Evolutionary conservation across 306 rosid species (phyloP).

Genomic region (Acacia confusa): DNA sequence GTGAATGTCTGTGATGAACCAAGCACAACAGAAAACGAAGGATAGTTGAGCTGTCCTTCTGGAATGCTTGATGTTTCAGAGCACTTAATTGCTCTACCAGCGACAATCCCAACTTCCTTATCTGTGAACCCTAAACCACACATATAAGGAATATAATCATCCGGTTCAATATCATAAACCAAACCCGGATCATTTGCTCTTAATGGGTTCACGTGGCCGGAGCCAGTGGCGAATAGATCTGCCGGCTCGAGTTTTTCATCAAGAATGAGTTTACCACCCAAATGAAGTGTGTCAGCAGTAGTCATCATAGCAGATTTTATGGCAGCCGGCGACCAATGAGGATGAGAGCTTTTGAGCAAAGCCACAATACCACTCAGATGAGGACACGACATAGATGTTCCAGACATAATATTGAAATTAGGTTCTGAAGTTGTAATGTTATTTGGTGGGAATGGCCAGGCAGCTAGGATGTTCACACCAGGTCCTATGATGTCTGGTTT

Average conservation of each 20-base stretch:
- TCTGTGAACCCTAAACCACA: conserved; percentile 67
- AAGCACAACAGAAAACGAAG: conserved; percentile 58
- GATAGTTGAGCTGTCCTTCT: conserved; percentile 76
- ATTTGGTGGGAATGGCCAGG: conserved; percentile 62
- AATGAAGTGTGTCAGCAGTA: conserved; percentile 44
- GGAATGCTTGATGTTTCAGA: conserved; percentile 55
- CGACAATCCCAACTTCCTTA: conserved; percentile 48
- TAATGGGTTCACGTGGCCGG: conserved; percentile 79
- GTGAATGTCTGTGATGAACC: conserved; percentile 61
- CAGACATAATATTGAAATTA: conserved; percentile 64
- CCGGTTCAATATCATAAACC: conserved; percentile 62
- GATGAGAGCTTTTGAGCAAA: conserved; percentile 76
- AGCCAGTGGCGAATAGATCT: conserved; percentile 63
- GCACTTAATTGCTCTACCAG: conserved; percentile 47
- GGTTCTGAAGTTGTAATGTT: conserved; percentile 43
- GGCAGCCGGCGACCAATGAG: conserved; percentile 78
- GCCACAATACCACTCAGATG: conserved; percentile 83
- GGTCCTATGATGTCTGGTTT: conserved; percentile 80
- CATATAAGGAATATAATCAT: conserved; percentile 70
- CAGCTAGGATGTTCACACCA: conserved; percentile 64
- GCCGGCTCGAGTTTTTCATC: conserved; percentile 60
- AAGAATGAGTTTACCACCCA: conserved; percentile 38
- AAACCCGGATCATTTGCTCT: conserved; percentile 72
- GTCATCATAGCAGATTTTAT: conserved; percentile 83
- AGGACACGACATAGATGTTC: conserved; percentile 86